Base-by-base conservation (phyloP, 1,139 yeast species). In the Scheffersomyces insectosa region DNA sequence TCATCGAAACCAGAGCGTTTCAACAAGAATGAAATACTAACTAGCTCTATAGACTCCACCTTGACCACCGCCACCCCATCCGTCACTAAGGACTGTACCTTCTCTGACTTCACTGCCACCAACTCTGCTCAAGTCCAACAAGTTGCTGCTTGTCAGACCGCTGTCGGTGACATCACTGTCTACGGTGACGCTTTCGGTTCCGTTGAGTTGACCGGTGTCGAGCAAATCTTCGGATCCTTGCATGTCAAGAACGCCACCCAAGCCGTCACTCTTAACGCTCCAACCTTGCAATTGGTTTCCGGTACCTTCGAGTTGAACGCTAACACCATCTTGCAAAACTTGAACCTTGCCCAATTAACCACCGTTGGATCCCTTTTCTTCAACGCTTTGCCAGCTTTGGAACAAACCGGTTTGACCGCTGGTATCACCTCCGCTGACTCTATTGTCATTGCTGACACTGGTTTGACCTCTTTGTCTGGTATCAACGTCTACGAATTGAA, bases 371-470 rank as follows among this genome's bases (percentile, higher is more conserved):
- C 88, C 49, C 79, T 93, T 62, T 70, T 75, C 66, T 83, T 87
- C 71, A 78, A 81, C 59, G 89, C 97, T 57, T 79, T 93, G 65
- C 97, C 98, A 62, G 93, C 89, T 57, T 80, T 93, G 63, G 68
- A 65, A 56, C 64, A 68, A 46, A 78, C 90, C 58, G 84, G 88
- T 67, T 87, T 91, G 68, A 75, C 83, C 64, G 59, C 81, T 41
- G 89, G 88, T 69, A 80, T 93, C 62, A 77, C 88, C 61, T 74
- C 84, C 55, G 93, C 96, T 59, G 80, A 82, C 59, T 68, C 79
- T 47, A 78, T 93, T 55, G 65, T 75, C 64, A 85, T 93, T 61
- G 83, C 97, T 50, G 97, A 93, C 78, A 93, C 99, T 54, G 80
- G 85, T 56, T 79, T 93, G 66, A 77, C 77, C 59, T 73, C 88